These are phyloP conservation scores for Rhododendron ferrugineum DNA, from an alignment of 148 eudicot genomes.

Conservation along the genomic window DNA sequence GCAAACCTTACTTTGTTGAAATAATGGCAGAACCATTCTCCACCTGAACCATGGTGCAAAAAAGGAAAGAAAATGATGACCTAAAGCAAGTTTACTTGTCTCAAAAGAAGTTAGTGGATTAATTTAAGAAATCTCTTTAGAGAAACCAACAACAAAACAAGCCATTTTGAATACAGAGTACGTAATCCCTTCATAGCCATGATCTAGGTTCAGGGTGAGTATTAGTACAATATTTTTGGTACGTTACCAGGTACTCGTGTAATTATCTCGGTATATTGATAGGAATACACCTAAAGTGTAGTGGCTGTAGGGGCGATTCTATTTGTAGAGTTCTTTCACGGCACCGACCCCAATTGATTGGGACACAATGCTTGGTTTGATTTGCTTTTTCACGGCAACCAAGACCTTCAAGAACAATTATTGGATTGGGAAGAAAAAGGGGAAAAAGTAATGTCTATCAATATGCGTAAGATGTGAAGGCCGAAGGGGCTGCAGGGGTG, in stretches of 20 bases:
- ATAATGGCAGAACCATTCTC: not conserved
- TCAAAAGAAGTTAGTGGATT: not conserved
- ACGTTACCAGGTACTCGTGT: not conserved
- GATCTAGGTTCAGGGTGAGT: not conserved
- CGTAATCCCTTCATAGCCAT: not conserved
- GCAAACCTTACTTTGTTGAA: not conserved
- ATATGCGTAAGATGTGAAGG: no score
- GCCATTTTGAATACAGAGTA: not conserved
- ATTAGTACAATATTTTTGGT: not conserved
- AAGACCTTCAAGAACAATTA: no score
- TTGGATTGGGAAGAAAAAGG: no score
- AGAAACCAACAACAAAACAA: not conserved
- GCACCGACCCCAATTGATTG: not conserved
- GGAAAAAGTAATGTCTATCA: no score
- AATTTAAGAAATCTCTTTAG: not conserved
- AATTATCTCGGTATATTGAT: not conserved
- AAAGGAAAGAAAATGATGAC: not conserved
- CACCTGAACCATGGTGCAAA: not conserved
- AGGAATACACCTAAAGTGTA: not conserved
- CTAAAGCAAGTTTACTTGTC: not conserved
- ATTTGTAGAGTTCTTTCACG: not conserved
- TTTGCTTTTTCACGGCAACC: not conserved
- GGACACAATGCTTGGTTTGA: not conserved
- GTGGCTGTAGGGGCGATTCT: not conserved
- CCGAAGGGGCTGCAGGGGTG: no score